Evolutionary conservation across 257 asterid genomes (phyloP).

Genomic region (Solanum commersonii): DNA sequence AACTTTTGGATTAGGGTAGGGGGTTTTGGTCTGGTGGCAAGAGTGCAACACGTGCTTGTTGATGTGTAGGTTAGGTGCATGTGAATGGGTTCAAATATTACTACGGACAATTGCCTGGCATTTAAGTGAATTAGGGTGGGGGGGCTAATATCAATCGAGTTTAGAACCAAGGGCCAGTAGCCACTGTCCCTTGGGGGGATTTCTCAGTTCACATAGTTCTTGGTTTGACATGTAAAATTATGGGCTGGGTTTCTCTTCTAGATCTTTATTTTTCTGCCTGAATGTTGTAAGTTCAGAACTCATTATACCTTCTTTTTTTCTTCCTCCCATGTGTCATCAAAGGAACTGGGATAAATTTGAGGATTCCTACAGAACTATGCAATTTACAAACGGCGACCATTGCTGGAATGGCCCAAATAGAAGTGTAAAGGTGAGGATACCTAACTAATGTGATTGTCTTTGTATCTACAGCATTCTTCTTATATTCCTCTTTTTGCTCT

Average conservation of each 20-base stretch:
- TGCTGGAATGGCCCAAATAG: conserved; percentile 99
- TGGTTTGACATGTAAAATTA: not conserved
- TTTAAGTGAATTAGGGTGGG: not conserved
- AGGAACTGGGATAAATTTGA: conserved; percentile 96
- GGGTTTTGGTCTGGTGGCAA: not conserved
- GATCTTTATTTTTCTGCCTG: not conserved
- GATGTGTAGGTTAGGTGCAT: not conserved
- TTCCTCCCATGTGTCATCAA: not conserved
- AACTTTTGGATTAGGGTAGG: not conserved
- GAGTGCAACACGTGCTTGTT: not conserved
- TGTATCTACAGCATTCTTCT: not conserved
- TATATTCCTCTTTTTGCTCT: not conserved
- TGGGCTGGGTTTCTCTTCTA: not conserved
- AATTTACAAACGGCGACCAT: conserved; percentile 71
- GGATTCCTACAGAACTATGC: conserved; percentile 63
- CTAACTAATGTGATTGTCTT: not conserved
- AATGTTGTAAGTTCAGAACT: not conserved
- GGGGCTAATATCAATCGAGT: not conserved
- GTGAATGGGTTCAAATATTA: not conserved
- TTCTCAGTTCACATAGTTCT: not conserved
- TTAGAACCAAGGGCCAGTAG: not conserved
- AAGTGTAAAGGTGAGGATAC: conserved; percentile 58
- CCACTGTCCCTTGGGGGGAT: not conserved
- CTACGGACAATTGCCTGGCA: not conserved
- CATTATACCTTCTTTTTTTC: not conserved